Conservation (phyloP, 345 rosid genomes). For the Euphorbia peplus region DNA sequence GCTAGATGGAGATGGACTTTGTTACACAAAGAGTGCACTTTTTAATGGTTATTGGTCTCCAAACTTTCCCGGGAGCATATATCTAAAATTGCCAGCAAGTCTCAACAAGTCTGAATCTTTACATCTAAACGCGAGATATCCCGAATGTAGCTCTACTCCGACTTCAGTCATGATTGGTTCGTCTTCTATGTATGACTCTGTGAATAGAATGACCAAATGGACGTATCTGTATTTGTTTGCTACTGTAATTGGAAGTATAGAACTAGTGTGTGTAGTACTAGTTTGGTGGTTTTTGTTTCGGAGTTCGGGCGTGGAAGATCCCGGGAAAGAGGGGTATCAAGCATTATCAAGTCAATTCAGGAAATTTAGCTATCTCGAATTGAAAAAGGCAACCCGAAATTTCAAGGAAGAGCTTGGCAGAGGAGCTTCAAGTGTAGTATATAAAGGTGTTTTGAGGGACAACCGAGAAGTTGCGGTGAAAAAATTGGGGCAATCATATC, state of each 20-base stretch:
- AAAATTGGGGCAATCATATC: background rate
- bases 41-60: conserved; percentile 36
- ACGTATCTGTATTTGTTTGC: conserved; percentile 38
- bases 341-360: conserved; percentile 24
- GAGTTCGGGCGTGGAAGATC: conserved; percentile 3
- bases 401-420: conserved; percentile 17
- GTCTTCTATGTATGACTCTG: conserved; percentile 21
- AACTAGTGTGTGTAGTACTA: conserved; percentile 22
- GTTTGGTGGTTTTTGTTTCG: conserved; percentile 37
- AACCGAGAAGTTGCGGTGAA: background rate
- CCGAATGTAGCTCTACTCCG: background rate
- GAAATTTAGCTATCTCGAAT: conserved; percentile 7
- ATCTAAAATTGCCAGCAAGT: conserved; percentile 32
- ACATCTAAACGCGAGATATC: conserved; percentile 11
- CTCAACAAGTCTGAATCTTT: background rate
- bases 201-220: conserved; percentile 31
- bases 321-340: conserved; percentile 20
- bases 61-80: conserved; percentile 23
- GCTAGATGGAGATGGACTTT: conserved; percentile 10
- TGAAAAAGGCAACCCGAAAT: conserved; percentile 10
- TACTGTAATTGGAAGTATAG: conserved; percentile 30
- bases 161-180: background rate
- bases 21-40: conserved; percentile 25
- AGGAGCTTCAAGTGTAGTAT: conserved; percentile 14
- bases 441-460: conserved; percentile 5